These are phyloP conservation scores for Lolium rigidum DNA, from an alignment of 176 grass and related monocot genomes.

Conservation along the genomic window DNA sequence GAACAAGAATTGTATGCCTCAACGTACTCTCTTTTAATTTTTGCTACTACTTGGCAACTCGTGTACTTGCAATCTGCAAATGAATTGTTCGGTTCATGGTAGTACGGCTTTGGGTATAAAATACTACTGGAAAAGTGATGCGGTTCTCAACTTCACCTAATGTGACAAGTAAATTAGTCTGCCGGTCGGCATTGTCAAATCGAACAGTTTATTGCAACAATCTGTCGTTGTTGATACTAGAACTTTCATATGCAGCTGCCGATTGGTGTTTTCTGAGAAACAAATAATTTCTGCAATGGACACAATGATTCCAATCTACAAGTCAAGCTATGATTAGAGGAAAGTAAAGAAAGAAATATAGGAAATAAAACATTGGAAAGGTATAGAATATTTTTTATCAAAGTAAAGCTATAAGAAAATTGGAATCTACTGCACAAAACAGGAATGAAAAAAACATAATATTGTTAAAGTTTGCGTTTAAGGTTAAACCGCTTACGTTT, in stretches of 20 bases:
- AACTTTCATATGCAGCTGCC: slow-evolving; percentile 3
- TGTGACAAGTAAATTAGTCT: background rate
- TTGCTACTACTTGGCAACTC: background rate
- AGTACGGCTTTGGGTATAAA: slow-evolving; percentile 1
- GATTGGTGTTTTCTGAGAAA: background rate
- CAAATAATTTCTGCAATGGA: background rate
- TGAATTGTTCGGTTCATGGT: background rate
- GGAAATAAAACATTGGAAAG: background rate
- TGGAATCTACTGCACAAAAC: too few species aligned
- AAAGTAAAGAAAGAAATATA: background rate
- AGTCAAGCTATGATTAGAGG: background rate
- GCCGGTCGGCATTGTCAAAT: slow-evolving; percentile 21
- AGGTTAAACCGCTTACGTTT: too few species aligned
- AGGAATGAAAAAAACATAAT: too few species aligned
- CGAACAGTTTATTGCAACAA: background rate
- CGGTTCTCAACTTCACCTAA: slow-evolving; percentile 20
- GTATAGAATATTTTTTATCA: background rate
- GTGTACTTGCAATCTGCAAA: background rate
- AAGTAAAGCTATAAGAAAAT: background rate
- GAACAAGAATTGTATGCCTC: background rate
- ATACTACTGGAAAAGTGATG: background rate
- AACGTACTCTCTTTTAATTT: background rate
- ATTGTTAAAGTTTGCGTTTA: too few species aligned
- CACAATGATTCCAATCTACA: slow-evolving; percentile 7
- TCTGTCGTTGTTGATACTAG: background rate